Evolutionary conservation across 208 protist genomes (phyloP).

Genomic region (Acanthamoeba triangularis): DNA sequence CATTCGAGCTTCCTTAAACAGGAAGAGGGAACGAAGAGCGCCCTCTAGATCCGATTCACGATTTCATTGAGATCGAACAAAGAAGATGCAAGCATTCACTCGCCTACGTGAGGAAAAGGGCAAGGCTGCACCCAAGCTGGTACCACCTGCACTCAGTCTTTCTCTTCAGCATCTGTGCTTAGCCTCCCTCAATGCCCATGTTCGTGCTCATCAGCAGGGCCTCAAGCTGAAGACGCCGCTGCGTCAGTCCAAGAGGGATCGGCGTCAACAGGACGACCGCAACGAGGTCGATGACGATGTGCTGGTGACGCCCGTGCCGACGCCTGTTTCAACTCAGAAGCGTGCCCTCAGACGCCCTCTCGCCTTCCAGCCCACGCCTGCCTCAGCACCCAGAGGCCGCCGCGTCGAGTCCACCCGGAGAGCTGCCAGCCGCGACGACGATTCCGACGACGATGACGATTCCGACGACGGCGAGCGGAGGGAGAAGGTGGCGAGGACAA

Average conservation of each 20-base stretch:
- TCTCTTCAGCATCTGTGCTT: neutral
- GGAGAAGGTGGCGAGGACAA: neutral
- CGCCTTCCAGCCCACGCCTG: neutral
- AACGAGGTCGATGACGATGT: neutral
- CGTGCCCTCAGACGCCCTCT: neutral
- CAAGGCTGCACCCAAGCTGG: neutral
- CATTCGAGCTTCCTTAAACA: neutral
- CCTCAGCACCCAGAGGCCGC: neutral
- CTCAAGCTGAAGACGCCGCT: neutral
- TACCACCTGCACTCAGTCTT: neutral
- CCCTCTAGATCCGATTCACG: neutral
- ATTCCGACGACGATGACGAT: neutral
- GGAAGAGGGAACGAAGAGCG: slow-evolving; percentile 25
- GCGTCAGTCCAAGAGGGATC: neutral
- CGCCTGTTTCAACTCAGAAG: neutral
- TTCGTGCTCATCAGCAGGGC: neutral
- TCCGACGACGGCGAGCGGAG: neutral
- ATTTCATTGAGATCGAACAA: neutral
- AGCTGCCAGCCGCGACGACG: neutral
- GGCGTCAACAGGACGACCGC: neutral
- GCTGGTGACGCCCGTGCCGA: neutral
- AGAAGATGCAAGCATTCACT: neutral
- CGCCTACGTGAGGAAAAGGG: neutral
- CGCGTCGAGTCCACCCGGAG: neutral
- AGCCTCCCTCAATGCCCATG: too few species aligned